Base-by-base conservation (phyloP, 768 basidiomycete genomes). In the Collybiopsis confluens region DNA sequence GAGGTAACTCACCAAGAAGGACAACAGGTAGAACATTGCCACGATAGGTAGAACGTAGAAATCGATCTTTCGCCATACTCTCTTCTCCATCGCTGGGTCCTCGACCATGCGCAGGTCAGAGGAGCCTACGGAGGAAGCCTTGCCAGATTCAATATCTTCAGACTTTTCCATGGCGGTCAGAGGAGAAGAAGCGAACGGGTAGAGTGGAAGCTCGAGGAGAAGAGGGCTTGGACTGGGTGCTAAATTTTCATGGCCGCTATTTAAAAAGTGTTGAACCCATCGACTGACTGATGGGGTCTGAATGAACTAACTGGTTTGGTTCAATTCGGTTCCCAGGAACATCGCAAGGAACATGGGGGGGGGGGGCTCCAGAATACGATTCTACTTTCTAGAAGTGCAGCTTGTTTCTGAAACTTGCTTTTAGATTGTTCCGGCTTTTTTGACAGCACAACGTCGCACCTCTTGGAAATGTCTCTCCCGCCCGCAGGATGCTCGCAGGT, bases 1-100 rank as follows among this genome's bases (percentile, higher is more conserved):
- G 2, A 65, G n/a, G n/a, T n/a, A n/a, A n/a, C 73, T 42, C 52
- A 82, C 81, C 64, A 82, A 56, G 62, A 82, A 81, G 36, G 79
- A 79, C 11, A 75, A 65, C 1, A 73, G 56, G 54, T 72, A 71
- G 43, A 71, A 69, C 21, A 72, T 65, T 3, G 70, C 61, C 37
- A 70, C 68, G 7, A 70, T 33, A 0, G 73, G 70, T 11, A 74
- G 62, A 45, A 74, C 55, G 53, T 63, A 65, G 56, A 56, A 56
- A 54, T 75, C 70, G 23, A 75, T 62, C 55, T 75, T 75, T 54
- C 62, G 63, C 70, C 71, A 65, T 23, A 64, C 64, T 30, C 53
- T 59, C 6, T 28, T 30, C 38, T 72, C 70, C n/a, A 56, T 48
- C 6, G 4, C 46, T n/a, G n/a, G 38, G 20, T 43, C 26, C n/a